Evolutionary conservation across 148 eudicot genomes (phyloP).

Genomic region (Silene conica): DNA sequence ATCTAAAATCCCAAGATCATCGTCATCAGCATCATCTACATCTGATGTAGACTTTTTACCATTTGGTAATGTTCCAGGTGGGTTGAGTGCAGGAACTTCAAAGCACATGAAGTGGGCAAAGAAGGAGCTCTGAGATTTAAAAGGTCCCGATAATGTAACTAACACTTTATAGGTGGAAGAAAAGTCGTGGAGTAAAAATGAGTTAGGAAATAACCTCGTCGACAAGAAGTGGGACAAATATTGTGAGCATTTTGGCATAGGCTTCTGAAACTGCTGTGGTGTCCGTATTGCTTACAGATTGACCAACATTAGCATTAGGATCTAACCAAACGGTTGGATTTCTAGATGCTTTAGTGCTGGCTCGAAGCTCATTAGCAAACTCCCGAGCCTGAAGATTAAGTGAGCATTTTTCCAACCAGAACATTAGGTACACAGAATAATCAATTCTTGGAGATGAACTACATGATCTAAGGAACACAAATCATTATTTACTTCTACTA

Average conservation of each 20-base stretch:
- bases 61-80: slow-evolving; percentile 54
- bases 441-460: neutral
- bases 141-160: slow-evolving; percentile 16
- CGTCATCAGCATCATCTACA: slow-evolving; percentile 56
- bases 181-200: neutral
- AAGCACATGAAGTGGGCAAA: slow-evolving; percentile 98
- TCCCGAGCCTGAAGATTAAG: slow-evolving; percentile 70
- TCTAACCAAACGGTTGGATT: slow-evolving; percentile 88
- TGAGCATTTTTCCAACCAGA: neutral
- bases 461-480: neutral
- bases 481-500: neutral
- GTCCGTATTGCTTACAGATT: slow-evolving; percentile 66
- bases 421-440: neutral
- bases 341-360: slow-evolving; percentile 83
- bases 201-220: slow-evolving; percentile 62
- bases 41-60: slow-evolving; percentile 41
- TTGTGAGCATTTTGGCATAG: slow-evolving; percentile 81
- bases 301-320: slow-evolving; percentile 63
- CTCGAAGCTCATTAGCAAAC: slow-evolving; percentile 95
- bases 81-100: slow-evolving; percentile 87
- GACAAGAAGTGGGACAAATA: slow-evolving; percentile 87
- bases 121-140: slow-evolving; percentile 75
- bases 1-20: slow-evolving; percentile 88
- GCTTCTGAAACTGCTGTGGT: slow-evolving; percentile 93
- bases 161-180: slow-evolving; percentile 4